These are phyloP conservation scores for Globisporangium splendens DNA, from an alignment of 352 stramenopile species.

Conservation along the genomic window DNA sequence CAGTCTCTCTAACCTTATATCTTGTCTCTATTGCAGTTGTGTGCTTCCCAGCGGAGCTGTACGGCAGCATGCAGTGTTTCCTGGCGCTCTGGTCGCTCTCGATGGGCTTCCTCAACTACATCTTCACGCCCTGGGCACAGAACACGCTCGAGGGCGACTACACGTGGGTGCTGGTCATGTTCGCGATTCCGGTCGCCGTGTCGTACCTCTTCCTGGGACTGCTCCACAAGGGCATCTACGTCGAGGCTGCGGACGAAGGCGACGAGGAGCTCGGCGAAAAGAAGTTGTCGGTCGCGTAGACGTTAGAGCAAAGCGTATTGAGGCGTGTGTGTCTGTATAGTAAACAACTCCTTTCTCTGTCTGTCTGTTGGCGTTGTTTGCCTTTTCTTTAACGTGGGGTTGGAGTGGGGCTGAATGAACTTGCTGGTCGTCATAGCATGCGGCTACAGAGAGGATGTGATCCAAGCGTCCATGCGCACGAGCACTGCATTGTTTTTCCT, in stretches of 20 bases:
- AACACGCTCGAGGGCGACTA: constrained; percentile 29
- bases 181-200: constrained; percentile 23
- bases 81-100: constrained; percentile 28
- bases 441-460: too few species aligned
- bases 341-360: too few species aligned
- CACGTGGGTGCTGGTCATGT: constrained; percentile 29
- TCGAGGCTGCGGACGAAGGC: background rate
- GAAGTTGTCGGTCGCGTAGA: constrained; percentile 14
- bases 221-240: constrained; percentile 12
- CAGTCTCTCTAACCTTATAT: background rate
- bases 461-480: too few species aligned
- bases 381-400: too few species aligned
- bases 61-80: constrained; percentile 33
- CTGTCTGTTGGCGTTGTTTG: too few species aligned
- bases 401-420: too few species aligned
- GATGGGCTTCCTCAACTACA: constrained; percentile 33
- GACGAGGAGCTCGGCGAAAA: constrained; percentile 10
- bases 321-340: too few species aligned
- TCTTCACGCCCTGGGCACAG: constrained; percentile 32
- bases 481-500: too few species aligned
- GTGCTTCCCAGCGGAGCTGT: constrained; percentile 32
- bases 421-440: too few species aligned
- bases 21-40: constrained; percentile 14
- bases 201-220: constrained; percentile 27
- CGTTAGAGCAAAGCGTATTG: too few species aligned